Evolutionary conservation across 2,329 filamentous ascomycete genomes (phyloP).

Genomic region (Nigrospora sphaerica): DNA sequence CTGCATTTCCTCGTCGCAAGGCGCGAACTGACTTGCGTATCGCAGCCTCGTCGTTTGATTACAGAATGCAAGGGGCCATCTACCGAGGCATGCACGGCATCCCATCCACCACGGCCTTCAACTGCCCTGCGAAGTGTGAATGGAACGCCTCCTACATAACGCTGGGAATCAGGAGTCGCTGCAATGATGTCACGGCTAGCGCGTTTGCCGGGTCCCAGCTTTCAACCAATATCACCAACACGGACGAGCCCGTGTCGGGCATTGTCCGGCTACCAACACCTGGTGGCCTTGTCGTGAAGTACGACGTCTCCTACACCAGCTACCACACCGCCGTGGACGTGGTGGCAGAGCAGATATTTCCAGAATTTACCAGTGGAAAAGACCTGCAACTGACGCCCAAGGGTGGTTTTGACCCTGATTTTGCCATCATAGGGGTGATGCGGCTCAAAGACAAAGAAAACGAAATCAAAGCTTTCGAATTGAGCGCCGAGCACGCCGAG

Average conservation of each 20-base stretch:
- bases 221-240: background rate
- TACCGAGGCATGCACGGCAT: slow-evolving; percentile 9
- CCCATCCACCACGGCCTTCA: slow-evolving; percentile 3
- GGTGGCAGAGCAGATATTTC: background rate
- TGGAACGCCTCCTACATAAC: slow-evolving; percentile 9
- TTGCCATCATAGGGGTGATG: slow-evolving; percentile 5
- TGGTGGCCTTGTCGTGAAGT: background rate
- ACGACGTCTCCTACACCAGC: background rate
- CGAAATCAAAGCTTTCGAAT: background rate
- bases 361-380: too few relatives aligned
- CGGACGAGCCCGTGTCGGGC: slow-evolving; percentile 1
- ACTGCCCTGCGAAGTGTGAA: slow-evolving; percentile 8
- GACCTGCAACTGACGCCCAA: background rate
- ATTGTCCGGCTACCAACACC: background rate
- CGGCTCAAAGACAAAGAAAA: background rate
- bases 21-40: background rate
- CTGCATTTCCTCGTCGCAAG: too few relatives aligned
- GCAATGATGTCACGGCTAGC: slow-evolving; percentile 9
- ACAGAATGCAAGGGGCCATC: slow-evolving; percentile 9
- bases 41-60: slow-evolving; percentile 5
- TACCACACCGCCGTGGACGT: slow-evolving; percentile 6
- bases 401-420: background rate
- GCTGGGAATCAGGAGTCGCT: slow-evolving; percentile 8
- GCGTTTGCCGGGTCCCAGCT: background rate
- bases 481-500: background rate